phyloP scores from a whole-genome alignment of 768 basidiomycete genomes.

The Russula sp. region DNA sequence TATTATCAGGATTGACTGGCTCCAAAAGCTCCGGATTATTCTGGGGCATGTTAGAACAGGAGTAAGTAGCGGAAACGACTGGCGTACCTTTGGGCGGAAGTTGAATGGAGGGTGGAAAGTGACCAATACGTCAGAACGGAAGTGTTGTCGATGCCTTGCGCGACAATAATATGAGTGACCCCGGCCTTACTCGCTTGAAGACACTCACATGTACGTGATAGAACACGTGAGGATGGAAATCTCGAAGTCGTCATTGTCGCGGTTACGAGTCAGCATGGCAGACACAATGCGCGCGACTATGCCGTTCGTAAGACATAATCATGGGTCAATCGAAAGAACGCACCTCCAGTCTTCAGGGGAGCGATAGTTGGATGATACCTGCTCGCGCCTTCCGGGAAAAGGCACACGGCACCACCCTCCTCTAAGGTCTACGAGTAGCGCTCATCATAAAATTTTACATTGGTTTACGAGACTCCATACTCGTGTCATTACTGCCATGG shows the following conservation, averaged over 20 bases:
- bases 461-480: slow-evolving; percentile 39
- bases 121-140: slow-evolving; percentile 83
- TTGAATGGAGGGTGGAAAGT: slow-evolving; percentile 71
- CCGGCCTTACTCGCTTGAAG: slow-evolving; percentile 10
- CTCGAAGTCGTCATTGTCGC: slow-evolving; percentile 64
- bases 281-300: slow-evolving; percentile 78
- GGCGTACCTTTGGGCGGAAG: slow-evolving; percentile 57
- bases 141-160: slow-evolving; percentile 76
- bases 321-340: slow-evolving; percentile 24
- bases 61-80: neutral
- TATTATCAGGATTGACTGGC: slow-evolving; percentile 59
- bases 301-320: slow-evolving; percentile 3
- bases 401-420: slow-evolving; percentile 70
- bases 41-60: slow-evolving; percentile 37
- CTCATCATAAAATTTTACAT: slow-evolving; percentile 2
- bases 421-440: slow-evolving; percentile 58
- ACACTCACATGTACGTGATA: slow-evolving; percentile 72
- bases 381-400: slow-evolving; percentile 87
- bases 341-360: slow-evolving; percentile 83
- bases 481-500: slow-evolving; percentile 67
- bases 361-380: slow-evolving; percentile 85
- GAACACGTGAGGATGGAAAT: slow-evolving; percentile 74
- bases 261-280: slow-evolving; percentile 68
- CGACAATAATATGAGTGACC: slow-evolving; percentile 20
- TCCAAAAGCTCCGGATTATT: slow-evolving; percentile 67